Evolutionary conservation across 1,284 basidiomycete species (phyloP).

Genomic region (Apiotrichum gracile): DNA sequence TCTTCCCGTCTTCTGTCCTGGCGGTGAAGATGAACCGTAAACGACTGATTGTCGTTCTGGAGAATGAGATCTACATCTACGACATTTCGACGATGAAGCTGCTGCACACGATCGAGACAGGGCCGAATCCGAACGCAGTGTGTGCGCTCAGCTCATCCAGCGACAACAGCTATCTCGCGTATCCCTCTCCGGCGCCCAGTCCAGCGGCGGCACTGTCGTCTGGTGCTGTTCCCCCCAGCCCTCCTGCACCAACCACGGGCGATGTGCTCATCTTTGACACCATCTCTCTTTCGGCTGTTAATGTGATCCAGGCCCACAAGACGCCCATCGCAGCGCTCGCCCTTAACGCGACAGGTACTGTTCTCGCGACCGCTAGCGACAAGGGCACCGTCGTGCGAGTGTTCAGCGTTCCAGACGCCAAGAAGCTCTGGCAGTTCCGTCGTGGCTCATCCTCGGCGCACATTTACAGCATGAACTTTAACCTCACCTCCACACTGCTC

Average conservation of each 20-base stretch:
- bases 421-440: slow-evolving; percentile 92
- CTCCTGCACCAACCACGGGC: slow-evolving; percentile 57
- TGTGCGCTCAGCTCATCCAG: slow-evolving; percentile 91
- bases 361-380: slow-evolving; percentile 89
- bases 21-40: slow-evolving; percentile 96
- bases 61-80: slow-evolving; percentile 96
- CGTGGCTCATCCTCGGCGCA: slow-evolving; percentile 77
- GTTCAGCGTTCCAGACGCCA: slow-evolving; percentile 82
- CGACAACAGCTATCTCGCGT: slow-evolving; percentile 92
- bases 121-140: slow-evolving; percentile 90
- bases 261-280: slow-evolving; percentile 93
- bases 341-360: slow-evolving; percentile 78
- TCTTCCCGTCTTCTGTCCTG: slow-evolving; percentile 93
- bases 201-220: slow-evolving; percentile 50
- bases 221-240: slow-evolving; percentile 37
- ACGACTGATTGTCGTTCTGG: slow-evolving; percentile 89
- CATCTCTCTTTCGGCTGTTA: slow-evolving; percentile 79
- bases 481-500: slow-evolving; percentile 71
- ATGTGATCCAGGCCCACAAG: slow-evolving; percentile 97
- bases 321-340: slow-evolving; percentile 81
- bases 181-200: slow-evolving; percentile 87
- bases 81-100: slow-evolving; percentile 99
- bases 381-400: slow-evolving; percentile 97
- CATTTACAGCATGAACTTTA: slow-evolving; percentile 92
- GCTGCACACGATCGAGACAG: slow-evolving; percentile 94